Evolutionary conservation across 2,329 filamentous ascomycete genomes (phyloP), one percentile per base, ranked within the genome.

Genomic region (Aspergillus udagawae): DNA sequence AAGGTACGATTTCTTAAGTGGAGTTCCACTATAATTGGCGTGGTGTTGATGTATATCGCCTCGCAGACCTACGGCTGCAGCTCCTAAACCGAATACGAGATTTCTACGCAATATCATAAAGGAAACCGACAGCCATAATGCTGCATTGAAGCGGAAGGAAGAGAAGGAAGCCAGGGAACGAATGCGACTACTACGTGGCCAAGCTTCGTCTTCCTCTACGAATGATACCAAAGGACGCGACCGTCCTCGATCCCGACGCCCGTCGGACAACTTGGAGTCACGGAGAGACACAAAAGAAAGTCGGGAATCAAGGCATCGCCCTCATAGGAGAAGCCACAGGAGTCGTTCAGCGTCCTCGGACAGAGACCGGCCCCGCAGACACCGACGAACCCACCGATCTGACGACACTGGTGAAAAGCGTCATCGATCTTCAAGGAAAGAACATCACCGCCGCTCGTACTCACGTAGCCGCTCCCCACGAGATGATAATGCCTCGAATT

Each of bases 21-120:
- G 7, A 29, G 27, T 38, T 50, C 41, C 44, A 56, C 59, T 57
- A 25, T 48, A 8, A 23, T 38, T 9, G 10, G 1, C 32, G 20
- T 41, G 9, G 38, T 54, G 47, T 55, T 62, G 54, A 62, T 44
- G 20, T 27, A 44, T 41, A 21, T 14, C 54, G 20, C 47, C 51
- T 52, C 23, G 14, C 73, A 91, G 85, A 67, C 84, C 86, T 56
- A 75, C 83, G 49, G 83, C 83, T 64, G 84, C 87, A 53, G 84
- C 82, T 61, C 91, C 90, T 0, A 97, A 93, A 71, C 92, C 93
- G 3, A 97, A 99, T 68, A 97, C 90, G 0, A 84, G 89, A 35
- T 97, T 97, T 70, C 78, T 99, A 45, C 87, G 87, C 57, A 89
- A 94, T 67, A 90, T 97, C 56, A 91, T 99, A 60, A 89, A 88